Conservation (phyloP, 768 basidiomycete species). For the Pholiota microspora region DNA sequence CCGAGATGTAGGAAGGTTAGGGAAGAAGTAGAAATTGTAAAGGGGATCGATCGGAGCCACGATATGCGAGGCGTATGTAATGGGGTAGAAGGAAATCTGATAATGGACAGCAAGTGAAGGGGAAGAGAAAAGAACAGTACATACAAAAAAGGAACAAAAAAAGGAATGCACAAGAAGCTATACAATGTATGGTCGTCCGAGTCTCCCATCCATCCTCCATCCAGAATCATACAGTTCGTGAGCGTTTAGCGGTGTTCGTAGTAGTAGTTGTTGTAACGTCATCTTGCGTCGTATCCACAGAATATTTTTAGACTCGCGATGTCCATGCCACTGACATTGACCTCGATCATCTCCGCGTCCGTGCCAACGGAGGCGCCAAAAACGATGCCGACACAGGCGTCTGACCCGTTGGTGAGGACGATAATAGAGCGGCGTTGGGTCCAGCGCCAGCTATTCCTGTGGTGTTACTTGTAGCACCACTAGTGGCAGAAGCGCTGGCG, state of each 20-base stretch:
- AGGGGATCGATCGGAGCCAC: neutral
- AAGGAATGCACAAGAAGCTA: neutral
- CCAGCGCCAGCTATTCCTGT: too few species aligned
- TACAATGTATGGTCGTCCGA: neutral
- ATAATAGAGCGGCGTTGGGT: neutral
- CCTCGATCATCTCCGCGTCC: conserved; percentile 4
- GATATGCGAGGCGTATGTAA: neutral
- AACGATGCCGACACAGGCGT: conserved; percentile 19
- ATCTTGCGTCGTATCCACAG: neutral
- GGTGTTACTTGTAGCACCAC: neutral
- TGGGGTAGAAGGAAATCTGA: neutral
- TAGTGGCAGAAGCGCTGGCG: neutral
- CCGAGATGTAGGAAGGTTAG: neutral
- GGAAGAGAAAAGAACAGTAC: neutral
- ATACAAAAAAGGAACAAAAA: neutral
- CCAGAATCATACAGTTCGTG: neutral
- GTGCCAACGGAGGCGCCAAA: conserved; percentile 17
- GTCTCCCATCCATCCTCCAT: neutral
- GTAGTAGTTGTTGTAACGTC: neutral
- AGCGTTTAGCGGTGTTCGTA: neutral
- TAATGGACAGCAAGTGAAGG: neutral
- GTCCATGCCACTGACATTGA: neutral
- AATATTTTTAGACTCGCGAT: neutral
- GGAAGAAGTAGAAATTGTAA: neutral
- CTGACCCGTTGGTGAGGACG: conserved; percentile 16